Evolutionary conservation across 75 land plant species (phyloP).

Genomic region (Pinus taeda): DNA sequence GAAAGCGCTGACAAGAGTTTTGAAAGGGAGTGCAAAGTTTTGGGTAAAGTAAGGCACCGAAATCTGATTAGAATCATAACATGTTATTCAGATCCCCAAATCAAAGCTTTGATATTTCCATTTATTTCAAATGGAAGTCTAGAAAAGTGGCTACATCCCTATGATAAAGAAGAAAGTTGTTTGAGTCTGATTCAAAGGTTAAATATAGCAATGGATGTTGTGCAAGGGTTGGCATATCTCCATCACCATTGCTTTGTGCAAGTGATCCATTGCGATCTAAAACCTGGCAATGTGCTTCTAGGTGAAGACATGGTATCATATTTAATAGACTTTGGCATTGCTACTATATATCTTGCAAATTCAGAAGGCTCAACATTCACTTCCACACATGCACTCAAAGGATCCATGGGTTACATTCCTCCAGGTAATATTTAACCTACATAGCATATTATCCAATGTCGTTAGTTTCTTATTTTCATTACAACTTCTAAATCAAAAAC

Average conservation of each 20-base stretch:
- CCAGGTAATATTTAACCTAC: background rate
- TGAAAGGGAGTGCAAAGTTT: slow-evolving; percentile 20
- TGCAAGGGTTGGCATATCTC: slow-evolving; percentile 11
- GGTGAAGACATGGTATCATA: slow-evolving; percentile 12
- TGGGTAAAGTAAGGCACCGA: slow-evolving; percentile 21
- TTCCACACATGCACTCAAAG: slow-evolving; percentile 1
- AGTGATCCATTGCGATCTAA: slow-evolving; percentile 18
- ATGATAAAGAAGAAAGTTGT: background rate
- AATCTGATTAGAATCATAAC: slow-evolving; percentile 31
- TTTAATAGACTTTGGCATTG: slow-evolving; percentile 15
- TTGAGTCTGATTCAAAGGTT: background rate
- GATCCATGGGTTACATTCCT: slow-evolving; percentile 6
- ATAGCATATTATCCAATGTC: background rate
- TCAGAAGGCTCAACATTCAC: background rate
- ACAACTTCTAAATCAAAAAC: background rate
- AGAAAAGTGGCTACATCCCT: slow-evolving; percentile 9
- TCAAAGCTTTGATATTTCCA: slow-evolving; percentile 39
- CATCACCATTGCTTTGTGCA: slow-evolving; percentile 5
- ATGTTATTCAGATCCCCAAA: slow-evolving; percentile 21
- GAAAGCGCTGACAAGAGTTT: slow-evolving; percentile 13
- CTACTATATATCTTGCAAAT: slow-evolving; percentile 3
- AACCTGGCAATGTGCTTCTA: slow-evolving; percentile 17
- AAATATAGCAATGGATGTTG: slow-evolving; percentile 10
- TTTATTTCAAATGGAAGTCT: slow-evolving; percentile 41
- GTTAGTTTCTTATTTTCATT: background rate